Base-by-base conservation (phyloP, 2,329 filamentous ascomycete genomes). In the Coleophoma crateriformis region DNA sequence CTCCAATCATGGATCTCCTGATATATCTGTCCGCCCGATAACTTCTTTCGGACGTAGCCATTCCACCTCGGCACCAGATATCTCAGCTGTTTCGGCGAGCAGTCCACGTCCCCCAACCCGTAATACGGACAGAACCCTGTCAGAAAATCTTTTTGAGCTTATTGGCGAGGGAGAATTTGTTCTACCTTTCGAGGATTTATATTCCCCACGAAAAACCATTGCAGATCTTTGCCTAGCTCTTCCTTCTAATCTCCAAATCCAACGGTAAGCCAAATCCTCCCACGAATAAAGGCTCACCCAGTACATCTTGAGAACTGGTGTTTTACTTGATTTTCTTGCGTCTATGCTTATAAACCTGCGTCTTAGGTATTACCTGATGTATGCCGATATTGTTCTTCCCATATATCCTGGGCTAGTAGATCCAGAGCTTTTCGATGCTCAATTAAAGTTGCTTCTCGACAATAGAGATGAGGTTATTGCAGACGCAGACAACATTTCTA, bases 361-460 rank as follows among this genome's bases (percentile, higher is more conserved):
- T 46, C 4, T 14, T 22, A 46, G 45, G 34, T 46, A 46, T n/a
- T 37, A 19, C 19, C 45, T 37, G 20, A 37, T 46, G 34, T 46
- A 46, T 46, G n/a, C 32, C 45, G 33, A 46, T 35, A 46, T 46
- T 12, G 19, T 46, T 19, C 45, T 46, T 37, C 33, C 45, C 19
- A 37, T 46, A 35, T 46, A 35, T 22, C 45, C 45, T 12, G 45
- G 45, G 11, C 14, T 46, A 12, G 45, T 46, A n/a, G 34, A 46
- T 35, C 32, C 45, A 19, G 34, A 17, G 8, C n/a, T 37, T 34
- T 46, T 46, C 19, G 34, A 46, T 34, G 45, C 45, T 13, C 19
- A 46, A 19, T n/a, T 46, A 35, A 33, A 38, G 22, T 13, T 32
- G 3, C 17, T 46, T 37, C 32, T 46, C 32, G 45, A 19, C 20